phyloP scores from a whole-genome alignment of 129 eudicot genomes.

The Chrysanthemum lavandulifolium region DNA sequence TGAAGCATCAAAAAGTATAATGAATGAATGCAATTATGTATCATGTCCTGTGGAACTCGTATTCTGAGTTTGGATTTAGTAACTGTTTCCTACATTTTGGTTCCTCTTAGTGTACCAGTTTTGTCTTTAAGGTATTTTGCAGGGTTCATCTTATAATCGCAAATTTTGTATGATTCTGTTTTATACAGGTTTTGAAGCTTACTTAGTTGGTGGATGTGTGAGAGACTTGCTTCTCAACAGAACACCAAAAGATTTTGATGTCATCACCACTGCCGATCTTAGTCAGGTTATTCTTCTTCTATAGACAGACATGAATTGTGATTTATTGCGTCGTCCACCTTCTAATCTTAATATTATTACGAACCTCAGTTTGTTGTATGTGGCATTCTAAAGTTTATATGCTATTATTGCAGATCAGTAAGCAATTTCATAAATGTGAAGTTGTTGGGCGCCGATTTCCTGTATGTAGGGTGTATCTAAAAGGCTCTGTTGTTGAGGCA shows the following conservation, averaged over 20 bases:
- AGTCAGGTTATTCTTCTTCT: conserved; percentile 41
- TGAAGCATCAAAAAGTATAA: no score
- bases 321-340: conserved; percentile 8
- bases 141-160: neutral
- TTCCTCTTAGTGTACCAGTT: no score
- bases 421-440: conserved; percentile 43
- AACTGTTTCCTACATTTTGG: neutral
- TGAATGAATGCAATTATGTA: no score
- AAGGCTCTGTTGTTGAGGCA: conserved; percentile 69
- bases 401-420: conserved; percentile 42
- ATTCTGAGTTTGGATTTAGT: neutral
- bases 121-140: neutral
- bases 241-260: conserved; percentile 88
- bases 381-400: conserved; percentile 1
- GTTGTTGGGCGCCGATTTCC: conserved; percentile 82
- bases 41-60: neutral
- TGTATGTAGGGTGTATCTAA: conserved; percentile 58
- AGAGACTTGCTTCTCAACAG: conserved; percentile 79
- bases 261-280: conserved; percentile 80
- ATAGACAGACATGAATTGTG: conserved; percentile 13
- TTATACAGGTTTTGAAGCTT: conserved; percentile 75
- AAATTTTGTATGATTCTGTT: neutral
- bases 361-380: conserved; percentile 3
- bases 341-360: neutral
- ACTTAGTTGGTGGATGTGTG: conserved; percentile 97